These are phyloP conservation scores for Lyophyllum decastes DNA, from an alignment of 768 basidiomycete species.

Conservation along the genomic window DNA sequence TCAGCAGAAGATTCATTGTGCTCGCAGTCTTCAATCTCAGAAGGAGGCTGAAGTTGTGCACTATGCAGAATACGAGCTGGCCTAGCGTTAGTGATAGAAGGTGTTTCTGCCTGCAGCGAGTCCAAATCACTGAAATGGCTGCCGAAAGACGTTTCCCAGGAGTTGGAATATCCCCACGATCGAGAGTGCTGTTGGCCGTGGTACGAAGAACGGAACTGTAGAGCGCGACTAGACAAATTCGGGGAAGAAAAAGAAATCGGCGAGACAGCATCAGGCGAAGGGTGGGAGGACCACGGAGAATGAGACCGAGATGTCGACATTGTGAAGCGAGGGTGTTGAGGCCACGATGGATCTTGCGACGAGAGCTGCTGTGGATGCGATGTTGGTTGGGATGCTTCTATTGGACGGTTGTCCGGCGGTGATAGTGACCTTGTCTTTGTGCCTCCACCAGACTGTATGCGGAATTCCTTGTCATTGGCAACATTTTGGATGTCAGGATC, in stretches of 20 bases:
- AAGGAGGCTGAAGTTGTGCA: constrained; percentile 7
- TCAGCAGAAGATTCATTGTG: constrained; percentile 23
- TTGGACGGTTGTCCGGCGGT: not conserved
- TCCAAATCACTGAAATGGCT: constrained; percentile 18
- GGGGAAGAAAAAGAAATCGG: constrained; percentile 26
- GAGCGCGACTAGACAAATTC: constrained; percentile 21
- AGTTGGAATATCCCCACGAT: constrained; percentile 21
- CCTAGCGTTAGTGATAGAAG: not conserved
- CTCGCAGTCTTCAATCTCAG: constrained; percentile 3
- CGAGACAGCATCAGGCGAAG: constrained; percentile 12
- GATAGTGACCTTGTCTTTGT: not conserved
- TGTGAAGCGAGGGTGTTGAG: not conserved
- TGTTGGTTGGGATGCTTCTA: not conserved
- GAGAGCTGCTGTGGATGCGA: not conserved
- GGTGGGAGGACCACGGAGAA: constrained; percentile 4
- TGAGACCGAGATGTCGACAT: constrained; percentile 2
- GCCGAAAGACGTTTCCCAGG: constrained; percentile 29
- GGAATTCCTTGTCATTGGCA: not conserved
- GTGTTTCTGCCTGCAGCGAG: constrained; percentile 3
- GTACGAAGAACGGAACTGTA: constrained; percentile 10
- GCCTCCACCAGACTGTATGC: constrained; percentile 4
- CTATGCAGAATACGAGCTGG: constrained; percentile 4
- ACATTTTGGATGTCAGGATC: not conserved
- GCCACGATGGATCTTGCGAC: not conserved
- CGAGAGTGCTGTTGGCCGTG: constrained; percentile 13